phyloP scores from a whole-genome alignment of 2,329 filamentous ascomycete genomes.

The Hymenoscyphus linearis region DNA sequence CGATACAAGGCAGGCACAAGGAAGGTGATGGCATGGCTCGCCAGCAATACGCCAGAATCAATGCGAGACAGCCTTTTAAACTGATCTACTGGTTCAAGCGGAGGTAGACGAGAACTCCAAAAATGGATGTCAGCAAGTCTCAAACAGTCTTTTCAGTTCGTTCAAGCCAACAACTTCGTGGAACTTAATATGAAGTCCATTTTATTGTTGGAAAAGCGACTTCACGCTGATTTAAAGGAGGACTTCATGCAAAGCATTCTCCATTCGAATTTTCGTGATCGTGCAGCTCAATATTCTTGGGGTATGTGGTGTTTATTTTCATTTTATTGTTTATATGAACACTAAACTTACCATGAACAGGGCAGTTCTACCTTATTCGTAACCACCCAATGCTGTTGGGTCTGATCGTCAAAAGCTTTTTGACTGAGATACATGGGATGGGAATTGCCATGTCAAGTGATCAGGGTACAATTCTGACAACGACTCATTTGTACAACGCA shows the following conservation, averaged over 20 bases:
- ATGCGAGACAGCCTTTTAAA: neutral
- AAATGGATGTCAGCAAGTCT: neutral
- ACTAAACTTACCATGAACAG: too few relatives aligned
- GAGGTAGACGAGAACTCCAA: neutral
- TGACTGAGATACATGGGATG: neutral
- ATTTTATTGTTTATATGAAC: too few relatives aligned
- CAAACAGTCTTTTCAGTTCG: neutral
- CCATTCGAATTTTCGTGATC: neutral
- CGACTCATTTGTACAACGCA: neutral
- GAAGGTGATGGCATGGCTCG: conserved; percentile 2
- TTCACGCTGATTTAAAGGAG: neutral
- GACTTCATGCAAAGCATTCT: neutral
- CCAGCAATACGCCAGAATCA: neutral
- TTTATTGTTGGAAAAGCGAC: neutral
- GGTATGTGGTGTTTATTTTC: neutral
- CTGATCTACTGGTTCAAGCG: neutral
- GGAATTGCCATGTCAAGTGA: neutral
- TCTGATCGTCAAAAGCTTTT: neutral
- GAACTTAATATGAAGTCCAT: neutral
- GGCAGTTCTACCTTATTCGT: neutral
- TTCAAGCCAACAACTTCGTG: neutral
- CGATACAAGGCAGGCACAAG: conserved; percentile 4
- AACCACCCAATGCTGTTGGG: neutral
- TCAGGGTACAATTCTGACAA: neutral
- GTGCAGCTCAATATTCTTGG: neutral